These are phyloP conservation scores for Sesbania bispinosa DNA, from an alignment of 306 rosid genomes.

Conservation along the genomic window DNA sequence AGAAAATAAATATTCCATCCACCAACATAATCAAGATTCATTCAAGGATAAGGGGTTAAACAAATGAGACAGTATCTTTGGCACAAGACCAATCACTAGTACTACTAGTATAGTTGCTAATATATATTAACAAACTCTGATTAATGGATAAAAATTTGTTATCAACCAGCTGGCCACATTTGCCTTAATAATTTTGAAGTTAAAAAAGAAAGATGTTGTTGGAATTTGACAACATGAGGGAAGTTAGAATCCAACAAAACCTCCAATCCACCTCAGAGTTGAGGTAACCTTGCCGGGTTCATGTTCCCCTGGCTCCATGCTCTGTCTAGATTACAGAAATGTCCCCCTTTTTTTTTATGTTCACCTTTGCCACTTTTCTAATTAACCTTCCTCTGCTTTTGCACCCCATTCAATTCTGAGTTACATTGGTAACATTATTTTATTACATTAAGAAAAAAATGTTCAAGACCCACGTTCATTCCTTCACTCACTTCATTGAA, in stretches of 20 bases:
- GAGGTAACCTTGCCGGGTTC: slow-evolving; percentile 74
- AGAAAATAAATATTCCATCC: slow-evolving; percentile 22
- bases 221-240: slow-evolving; percentile 23
- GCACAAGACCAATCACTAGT: background rate
- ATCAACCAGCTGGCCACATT: slow-evolving; percentile 45
- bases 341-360: slow-evolving; percentile 67
- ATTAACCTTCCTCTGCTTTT: no score
- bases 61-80: background rate
- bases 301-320: slow-evolving; percentile 59
- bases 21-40: slow-evolving; percentile 22
- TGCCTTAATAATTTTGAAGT: slow-evolving; percentile 21
- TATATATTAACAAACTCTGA: slow-evolving; percentile 17
- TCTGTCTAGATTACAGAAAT: slow-evolving; percentile 47
- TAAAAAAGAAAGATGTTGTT: slow-evolving; percentile 31
- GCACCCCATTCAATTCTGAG: background rate
- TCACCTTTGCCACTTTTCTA: slow-evolving; percentile 58
- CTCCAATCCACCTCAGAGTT: slow-evolving; percentile 48
- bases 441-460: background rate
- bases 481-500: slow-evolving; percentile 55
- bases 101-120: background rate
- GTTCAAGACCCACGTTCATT: slow-evolving; percentile 49
- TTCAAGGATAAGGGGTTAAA: background rate
- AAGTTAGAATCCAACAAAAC: slow-evolving; percentile 57
- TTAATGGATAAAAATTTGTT: background rate
- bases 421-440: slow-evolving; percentile 38